A percentile compares a stretch with the other conserved stretches of the same genome.
phyloP scores from a whole-genome alignment of 1,284 basidiomycete species.

The Paramarasmius palmivorus region DNA sequence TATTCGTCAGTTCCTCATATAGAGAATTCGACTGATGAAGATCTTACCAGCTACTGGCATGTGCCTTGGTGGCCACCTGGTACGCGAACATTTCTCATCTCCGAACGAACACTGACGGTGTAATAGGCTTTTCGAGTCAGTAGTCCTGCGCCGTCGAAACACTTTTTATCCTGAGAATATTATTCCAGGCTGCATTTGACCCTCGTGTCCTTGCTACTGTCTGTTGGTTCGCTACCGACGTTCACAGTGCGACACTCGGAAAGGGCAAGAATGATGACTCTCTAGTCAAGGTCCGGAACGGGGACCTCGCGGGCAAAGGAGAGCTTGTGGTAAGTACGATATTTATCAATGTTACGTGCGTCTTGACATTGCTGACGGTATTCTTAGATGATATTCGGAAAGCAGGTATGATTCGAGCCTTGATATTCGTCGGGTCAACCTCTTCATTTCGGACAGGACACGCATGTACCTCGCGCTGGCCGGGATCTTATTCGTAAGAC shows the following conservation, averaged over 20 bases:
- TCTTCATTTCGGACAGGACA: constrained; percentile 54
- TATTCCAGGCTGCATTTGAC: constrained; percentile 82
- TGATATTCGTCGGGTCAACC: neutral
- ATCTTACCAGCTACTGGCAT: constrained; percentile 68
- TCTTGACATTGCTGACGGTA: neutral
- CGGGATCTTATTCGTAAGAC: constrained; percentile 81
- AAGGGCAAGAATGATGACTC: constrained; percentile 83
- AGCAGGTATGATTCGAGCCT: constrained; percentile 61
- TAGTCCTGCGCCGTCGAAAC: neutral
- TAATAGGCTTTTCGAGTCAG: constrained; percentile 58
- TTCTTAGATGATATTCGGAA: constrained; percentile 87
- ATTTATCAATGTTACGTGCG: no score
- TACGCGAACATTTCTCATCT: constrained; percentile 32
- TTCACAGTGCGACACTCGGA: constrained; percentile 85
- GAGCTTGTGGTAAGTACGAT: constrained; percentile 73
- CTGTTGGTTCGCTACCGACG: constrained; percentile 93
- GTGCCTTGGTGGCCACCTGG: constrained; percentile 85
- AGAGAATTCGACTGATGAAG: constrained; percentile 5
- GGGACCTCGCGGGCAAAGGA: constrained; percentile 75
- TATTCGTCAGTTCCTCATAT: constrained; percentile 5
- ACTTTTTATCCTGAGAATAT: constrained; percentile 6
- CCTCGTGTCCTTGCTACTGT: constrained; percentile 80
- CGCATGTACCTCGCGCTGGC: constrained; percentile 84
- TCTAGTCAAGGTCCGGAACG: constrained; percentile 67
- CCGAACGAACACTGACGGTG: constrained; percentile 2